phyloP scores from a whole-genome alignment of 2,329 filamentous ascomycete genomes.

The Penicillium occitanis region DNA sequence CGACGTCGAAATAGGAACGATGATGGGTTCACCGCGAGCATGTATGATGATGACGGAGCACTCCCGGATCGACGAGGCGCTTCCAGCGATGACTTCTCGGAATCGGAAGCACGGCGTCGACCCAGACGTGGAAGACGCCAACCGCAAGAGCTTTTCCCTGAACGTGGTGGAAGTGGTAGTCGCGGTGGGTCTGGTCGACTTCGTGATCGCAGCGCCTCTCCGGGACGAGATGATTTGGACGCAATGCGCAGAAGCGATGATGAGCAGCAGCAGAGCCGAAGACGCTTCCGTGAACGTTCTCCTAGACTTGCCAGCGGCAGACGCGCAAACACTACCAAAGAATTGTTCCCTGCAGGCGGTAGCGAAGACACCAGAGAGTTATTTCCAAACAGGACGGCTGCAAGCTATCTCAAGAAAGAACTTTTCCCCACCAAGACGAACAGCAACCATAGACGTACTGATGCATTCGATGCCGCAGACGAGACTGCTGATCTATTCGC shows the following conservation, averaged over 20 bases:
- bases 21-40: conserved; percentile 64
- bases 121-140: conserved; percentile 32
- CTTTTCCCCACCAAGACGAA: conserved; percentile 56
- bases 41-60: conserved; percentile 69
- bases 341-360: conserved; percentile 59
- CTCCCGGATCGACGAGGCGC: conserved; percentile 5
- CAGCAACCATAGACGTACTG: conserved; percentile 49
- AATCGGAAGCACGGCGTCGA: conserved; percentile 31
- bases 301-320: conserved; percentile 30
- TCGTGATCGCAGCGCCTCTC: conserved; percentile 62
- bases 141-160: conserved; percentile 40
- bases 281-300: conserved; percentile 47
- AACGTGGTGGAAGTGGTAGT: conserved; percentile 27
- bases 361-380: conserved; percentile 48
- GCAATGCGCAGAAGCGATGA: conserved; percentile 37
- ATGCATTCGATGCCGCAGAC: conserved; percentile 56
- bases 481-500: conserved; percentile 55
- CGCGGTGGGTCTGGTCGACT: conserved; percentile 40
- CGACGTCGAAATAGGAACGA: conserved; percentile 48
- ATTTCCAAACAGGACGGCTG: conserved; percentile 45
- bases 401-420: conserved; percentile 54
- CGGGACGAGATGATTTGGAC: conserved; percentile 53
- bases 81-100: conserved; percentile 29
- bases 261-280: conserved; percentile 38
- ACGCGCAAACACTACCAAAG: conserved; percentile 45